Evolutionary conservation across 2,329 filamentous ascomycete genomes (phyloP).

Genomic region (Colletotrichum chrysophilum): DNA sequence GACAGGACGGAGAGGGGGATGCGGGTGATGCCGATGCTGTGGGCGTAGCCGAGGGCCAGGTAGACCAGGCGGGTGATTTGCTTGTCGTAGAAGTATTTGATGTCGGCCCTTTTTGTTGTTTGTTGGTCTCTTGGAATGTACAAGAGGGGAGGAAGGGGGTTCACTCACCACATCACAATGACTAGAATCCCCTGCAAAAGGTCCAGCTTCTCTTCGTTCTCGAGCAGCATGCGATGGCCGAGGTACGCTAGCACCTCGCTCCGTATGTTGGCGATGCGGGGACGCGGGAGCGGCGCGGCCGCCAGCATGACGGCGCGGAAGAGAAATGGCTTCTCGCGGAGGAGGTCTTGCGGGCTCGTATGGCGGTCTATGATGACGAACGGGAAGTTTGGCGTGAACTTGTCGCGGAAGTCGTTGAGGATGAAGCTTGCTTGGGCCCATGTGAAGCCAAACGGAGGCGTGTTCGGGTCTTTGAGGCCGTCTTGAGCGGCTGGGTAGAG

Average conservation of each 20-base stretch:
- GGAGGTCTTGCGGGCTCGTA: slow-evolving; percentile 33
- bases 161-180: slow-evolving; percentile 47
- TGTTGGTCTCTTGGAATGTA: background rate
- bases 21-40: slow-evolving; percentile 42
- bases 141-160: background rate
- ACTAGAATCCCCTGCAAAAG: slow-evolving; percentile 52
- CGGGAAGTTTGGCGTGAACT: slow-evolving; percentile 41
- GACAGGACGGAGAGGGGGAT: slow-evolving; percentile 15
- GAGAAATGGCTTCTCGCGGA: slow-evolving; percentile 40
- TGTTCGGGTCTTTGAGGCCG: background rate
- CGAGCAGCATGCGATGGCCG: slow-evolving; percentile 44
- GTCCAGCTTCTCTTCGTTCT: slow-evolving; percentile 45
- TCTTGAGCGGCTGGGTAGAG: background rate
- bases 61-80: slow-evolving; percentile 42
- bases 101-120: slow-evolving; percentile 34
- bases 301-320: slow-evolving; percentile 44
- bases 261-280: slow-evolving; percentile 42
- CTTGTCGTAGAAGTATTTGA: slow-evolving; percentile 37
- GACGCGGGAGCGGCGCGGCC: slow-evolving; percentile 32
- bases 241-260: slow-evolving; percentile 46
- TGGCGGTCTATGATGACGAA: slow-evolving; percentile 38
- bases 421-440: slow-evolving; percentile 43
- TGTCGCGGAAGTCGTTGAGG: slow-evolving; percentile 35
- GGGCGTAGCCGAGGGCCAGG: slow-evolving; percentile 44
- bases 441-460: slow-evolving; percentile 39